phyloP scores from a whole-genome alignment of 257 asterid species.

The Voacanga thouarsii region DNA sequence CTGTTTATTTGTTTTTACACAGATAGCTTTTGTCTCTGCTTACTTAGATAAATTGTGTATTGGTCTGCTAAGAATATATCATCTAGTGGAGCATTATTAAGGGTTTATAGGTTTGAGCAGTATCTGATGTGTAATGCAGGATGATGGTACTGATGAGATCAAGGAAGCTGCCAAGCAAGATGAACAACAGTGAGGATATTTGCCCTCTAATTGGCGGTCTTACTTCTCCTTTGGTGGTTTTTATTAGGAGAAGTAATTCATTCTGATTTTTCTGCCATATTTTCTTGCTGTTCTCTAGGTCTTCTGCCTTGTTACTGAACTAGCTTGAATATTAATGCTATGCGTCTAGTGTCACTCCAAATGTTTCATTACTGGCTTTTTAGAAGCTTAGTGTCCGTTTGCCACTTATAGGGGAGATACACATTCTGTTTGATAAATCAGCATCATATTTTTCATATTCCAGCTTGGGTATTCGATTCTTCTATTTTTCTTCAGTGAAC shows the following conservation, averaged over 20 bases:
- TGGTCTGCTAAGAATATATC: neutral
- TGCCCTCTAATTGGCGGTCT: constrained; percentile 7
- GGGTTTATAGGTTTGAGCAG: neutral
- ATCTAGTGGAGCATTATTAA: neutral
- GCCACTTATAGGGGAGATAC: neutral
- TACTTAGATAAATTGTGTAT: neutral
- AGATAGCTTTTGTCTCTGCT: neutral
- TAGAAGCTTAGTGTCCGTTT: neutral
- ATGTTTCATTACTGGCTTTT: neutral
- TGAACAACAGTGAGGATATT: constrained; percentile 31
- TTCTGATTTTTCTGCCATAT: neutral
- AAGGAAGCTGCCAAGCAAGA: constrained; percentile 68
- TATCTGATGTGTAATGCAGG: constrained; percentile 33
- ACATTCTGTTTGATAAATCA: neutral
- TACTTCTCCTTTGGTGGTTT: constrained; percentile 25
- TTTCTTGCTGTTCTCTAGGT: constrained; percentile 17
- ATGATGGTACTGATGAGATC: constrained; percentile 70
- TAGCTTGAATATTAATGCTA: constrained; percentile 10
- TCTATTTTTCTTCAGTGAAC: neutral
- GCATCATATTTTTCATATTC: neutral
- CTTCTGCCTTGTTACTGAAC: constrained; percentile 9
- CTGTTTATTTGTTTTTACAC: neutral
- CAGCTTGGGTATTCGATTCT: neutral
- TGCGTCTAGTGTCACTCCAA: neutral
- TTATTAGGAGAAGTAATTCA: constrained; percentile 29